Percentiles rank a stretch among this genome's conserved stretches.
These are phyloP conservation scores for Ammopiptanthus mongolicus DNA, from an alignment of 306 rosid genomes.

Conservation along the genomic window DNA sequence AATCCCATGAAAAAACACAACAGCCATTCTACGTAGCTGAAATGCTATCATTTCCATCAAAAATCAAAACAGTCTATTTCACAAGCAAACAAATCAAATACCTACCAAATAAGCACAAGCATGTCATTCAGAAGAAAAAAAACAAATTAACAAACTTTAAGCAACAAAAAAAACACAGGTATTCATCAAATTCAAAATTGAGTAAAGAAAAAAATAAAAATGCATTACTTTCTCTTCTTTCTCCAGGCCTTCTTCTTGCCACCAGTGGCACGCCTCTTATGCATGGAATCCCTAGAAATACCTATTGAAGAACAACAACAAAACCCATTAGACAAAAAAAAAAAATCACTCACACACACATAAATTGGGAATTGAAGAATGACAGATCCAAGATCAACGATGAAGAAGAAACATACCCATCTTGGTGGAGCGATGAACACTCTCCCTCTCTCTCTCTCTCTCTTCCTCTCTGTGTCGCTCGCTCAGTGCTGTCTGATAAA, in stretches of 20 bases:
- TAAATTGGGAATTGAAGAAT: background rate
- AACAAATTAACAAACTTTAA: background rate
- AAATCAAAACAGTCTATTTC: no score
- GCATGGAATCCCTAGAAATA: conserved; percentile 34
- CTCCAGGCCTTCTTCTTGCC: conserved; percentile 35
- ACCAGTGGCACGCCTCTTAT: conserved; percentile 37
- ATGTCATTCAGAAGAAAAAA: no score
- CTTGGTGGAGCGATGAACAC: background rate
- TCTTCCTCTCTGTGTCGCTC: background rate
- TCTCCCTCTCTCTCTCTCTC: background rate
- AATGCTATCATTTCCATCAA: no score
- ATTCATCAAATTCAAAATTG: background rate
- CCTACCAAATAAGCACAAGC: background rate
- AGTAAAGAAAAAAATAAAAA: background rate
- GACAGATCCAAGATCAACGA: no score
- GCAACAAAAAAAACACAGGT: background rate
- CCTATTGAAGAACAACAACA: background rate
- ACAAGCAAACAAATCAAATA: no score
- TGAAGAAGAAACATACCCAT: background rate
- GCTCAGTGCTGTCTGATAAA: background rate
- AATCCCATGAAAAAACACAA: no score
- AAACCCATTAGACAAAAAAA: no score
- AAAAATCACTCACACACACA: background rate
- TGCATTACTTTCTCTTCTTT: conserved; percentile 32
- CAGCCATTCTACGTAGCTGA: no score